A percentile compares a stretch with the other conserved stretches of the same genome.
phyloP scores from a whole-genome alignment of 495 filamentous ascomycete genomes.

The Aspergillus heteromorphus region DNA sequence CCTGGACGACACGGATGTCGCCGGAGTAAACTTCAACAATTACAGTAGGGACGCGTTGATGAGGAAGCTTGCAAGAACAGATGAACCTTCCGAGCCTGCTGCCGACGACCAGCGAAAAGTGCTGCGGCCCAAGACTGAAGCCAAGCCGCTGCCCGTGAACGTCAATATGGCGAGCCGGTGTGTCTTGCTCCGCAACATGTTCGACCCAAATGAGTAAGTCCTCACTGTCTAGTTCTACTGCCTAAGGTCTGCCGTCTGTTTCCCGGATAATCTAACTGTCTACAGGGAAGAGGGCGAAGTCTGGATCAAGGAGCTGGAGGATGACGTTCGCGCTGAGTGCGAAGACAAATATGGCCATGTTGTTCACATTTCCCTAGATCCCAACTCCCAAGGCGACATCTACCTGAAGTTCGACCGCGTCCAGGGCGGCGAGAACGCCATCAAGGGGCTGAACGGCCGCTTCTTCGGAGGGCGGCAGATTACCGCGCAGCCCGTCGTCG shows the following conservation, averaged over 20 bases:
- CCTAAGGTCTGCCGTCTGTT: background rate
- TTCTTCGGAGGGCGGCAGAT: conserved; percentile 90
- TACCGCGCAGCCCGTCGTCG: conserved; percentile 89
- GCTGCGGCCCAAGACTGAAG: conserved; percentile 73
- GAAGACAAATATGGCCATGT: conserved; percentile 95
- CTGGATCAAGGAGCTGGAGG: conserved; percentile 92
- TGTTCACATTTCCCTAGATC: conserved; percentile 94
- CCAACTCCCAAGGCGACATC: conserved; percentile 90
- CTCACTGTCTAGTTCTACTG: too few species aligned
- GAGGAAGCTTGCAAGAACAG: conserved; percentile 94
- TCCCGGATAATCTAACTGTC: conserved; percentile 31
- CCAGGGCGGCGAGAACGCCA: conserved; percentile 90
- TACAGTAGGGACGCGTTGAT: conserved; percentile 96
- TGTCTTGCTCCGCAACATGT: conserved; percentile 93
- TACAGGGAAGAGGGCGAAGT: conserved; percentile 75
- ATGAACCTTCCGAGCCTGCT: conserved; percentile 64
- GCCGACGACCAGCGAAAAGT: conserved; percentile 63
- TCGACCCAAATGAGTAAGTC: conserved; percentile 84
- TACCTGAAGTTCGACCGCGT: conserved; percentile 98
- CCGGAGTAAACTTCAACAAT: conserved; percentile 98
- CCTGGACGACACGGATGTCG: conserved; percentile 96
- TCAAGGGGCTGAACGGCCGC: conserved; percentile 94
- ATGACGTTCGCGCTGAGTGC: conserved; percentile 90
- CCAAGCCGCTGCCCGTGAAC: conserved; percentile 74
- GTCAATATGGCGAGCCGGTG: conserved; percentile 92